Percentiles rank a stretch among this genome's conserved stretches.
Conservation (phyloP, 257 asterid species). For the Knoxia roxburghii region DNA sequence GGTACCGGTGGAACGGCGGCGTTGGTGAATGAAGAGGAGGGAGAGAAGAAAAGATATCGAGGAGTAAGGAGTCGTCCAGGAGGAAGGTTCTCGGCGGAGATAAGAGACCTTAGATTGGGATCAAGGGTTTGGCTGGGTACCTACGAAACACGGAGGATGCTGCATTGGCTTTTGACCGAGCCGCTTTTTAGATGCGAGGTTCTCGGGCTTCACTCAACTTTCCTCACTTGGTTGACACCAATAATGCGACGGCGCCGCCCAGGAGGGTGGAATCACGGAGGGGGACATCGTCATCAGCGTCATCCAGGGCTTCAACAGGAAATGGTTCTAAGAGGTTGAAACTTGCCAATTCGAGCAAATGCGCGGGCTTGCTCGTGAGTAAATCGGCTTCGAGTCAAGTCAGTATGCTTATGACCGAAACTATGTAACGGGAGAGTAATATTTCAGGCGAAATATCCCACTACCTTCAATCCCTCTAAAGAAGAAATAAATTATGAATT, state of each 20-base stretch:
- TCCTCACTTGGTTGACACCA: constrained; percentile 26
- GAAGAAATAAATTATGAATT: too few species aligned
- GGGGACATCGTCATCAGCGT: background rate
- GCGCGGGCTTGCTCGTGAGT: too few species aligned
- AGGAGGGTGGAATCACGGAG: constrained; percentile 1
- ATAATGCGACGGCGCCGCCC: background rate
- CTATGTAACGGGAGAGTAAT: too few species aligned
- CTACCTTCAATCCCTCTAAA: too few species aligned
- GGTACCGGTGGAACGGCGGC: background rate
- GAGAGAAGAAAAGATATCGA: constrained; percentile 20
- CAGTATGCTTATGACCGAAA: too few species aligned
- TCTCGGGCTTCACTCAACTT: constrained; percentile 28
- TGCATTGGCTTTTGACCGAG: constrained; percentile 31
- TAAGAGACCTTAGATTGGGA: constrained; percentile 25
- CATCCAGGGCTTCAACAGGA: too few species aligned
- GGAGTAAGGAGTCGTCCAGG: constrained; percentile 38
- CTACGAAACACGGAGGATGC: constrained; percentile 33
- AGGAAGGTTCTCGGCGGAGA: constrained; percentile 35
- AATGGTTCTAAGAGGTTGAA: too few species aligned
- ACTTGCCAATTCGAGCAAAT: too few species aligned
- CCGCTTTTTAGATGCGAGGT: constrained; percentile 33
- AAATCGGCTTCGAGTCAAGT: too few species aligned
- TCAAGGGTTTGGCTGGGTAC: constrained; percentile 34
- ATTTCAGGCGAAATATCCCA: too few species aligned
- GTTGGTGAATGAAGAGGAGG: background rate